Evolutionary conservation across 306 rosid species (phyloP), one percentile per base, ranked within the genome.

Genomic region (Pyrus pyrifolia): DNA sequence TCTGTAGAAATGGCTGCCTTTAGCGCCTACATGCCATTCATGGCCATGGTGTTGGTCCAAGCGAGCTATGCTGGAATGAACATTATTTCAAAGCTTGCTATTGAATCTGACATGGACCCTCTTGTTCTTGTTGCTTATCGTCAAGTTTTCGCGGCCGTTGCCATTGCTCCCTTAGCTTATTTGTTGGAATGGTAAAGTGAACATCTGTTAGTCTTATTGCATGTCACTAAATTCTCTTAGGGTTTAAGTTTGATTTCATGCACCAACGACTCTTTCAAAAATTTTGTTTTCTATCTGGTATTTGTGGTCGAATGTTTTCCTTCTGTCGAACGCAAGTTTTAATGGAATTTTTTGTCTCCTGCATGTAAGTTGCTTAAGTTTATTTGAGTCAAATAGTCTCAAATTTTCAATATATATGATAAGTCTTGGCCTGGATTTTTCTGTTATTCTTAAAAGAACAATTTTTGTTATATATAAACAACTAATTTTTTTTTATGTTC

Each of bases 31-130:
- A 1, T 84, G 73, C 95, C 95, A 22, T 81, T 85, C 21, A 23
- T 95, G 33, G 84, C 77, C 14, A 92, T 92, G 95, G 73, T 88
- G 25, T 21, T 87, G 0, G 86, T 82, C 51, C 99, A 95, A 72
- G 12, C 79, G 3, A 74, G 74, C 1, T 95, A 85, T 71, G 89
- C 97, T 2, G 96, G 85, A 11, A 80, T 95, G 96, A 95, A 85
- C 33, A 85, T 92, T 4, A 90, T 84, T 8, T 90, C 99, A n/a
- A 92, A 92, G 89, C 90, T 95, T 45, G 99, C 99, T 1, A 62
- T 95, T 38, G 79, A 84, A 52, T 80, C 93, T 62, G 93, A 93
- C 46, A 89, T 92, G 97, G 83, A 83, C 71, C 97, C 97, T 9
- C 76, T 92, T 3, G 80, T 95, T 45, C 97, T 95, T 19, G 99